Evolutionary conservation across 768 basidiomycete genomes (phyloP).

Genomic region (Rhizopogon vulgaris): DNA sequence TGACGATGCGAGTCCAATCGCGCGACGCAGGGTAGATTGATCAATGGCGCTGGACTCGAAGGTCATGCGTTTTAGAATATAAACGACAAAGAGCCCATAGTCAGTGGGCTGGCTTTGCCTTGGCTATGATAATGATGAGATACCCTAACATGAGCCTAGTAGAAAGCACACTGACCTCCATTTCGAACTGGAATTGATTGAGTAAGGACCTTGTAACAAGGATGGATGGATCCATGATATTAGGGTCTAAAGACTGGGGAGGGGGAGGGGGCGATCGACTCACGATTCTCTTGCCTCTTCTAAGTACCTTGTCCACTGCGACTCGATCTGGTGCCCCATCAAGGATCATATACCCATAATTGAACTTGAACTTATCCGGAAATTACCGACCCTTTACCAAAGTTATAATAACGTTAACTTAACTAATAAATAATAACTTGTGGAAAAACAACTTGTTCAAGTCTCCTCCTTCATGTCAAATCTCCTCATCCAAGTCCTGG

Average conservation of each 20-base stretch:
- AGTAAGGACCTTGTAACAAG: constrained; percentile 13
- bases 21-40: constrained; percentile 56
- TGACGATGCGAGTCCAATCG: constrained; percentile 68
- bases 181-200: constrained; percentile 20
- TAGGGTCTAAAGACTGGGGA: neutral
- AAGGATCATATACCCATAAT: neutral
- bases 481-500: constrained; percentile 12
- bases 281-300: neutral
- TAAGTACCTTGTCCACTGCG: neutral
- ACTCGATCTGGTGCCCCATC: neutral
- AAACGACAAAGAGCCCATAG: constrained; percentile 54
- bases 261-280: neutral
- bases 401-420: too few species aligned
- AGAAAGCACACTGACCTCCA: constrained; percentile 20
- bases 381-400: constrained; percentile 5
- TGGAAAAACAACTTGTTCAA: too few species aligned
- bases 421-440: too few species aligned
- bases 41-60: constrained; percentile 43
- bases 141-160: neutral
- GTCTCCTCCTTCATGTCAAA: constrained; percentile 1
- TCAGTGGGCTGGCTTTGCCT: constrained; percentile 43
- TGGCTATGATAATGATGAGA: constrained; percentile 8
- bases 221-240: constrained; percentile 20
- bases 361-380: neutral
- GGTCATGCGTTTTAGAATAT: constrained; percentile 47